Percentiles rank a stretch among this genome's conserved stretches.
phyloP scores from a whole-genome alignment of 768 basidiomycete species.

The Macrolepiota albuminosa region DNA sequence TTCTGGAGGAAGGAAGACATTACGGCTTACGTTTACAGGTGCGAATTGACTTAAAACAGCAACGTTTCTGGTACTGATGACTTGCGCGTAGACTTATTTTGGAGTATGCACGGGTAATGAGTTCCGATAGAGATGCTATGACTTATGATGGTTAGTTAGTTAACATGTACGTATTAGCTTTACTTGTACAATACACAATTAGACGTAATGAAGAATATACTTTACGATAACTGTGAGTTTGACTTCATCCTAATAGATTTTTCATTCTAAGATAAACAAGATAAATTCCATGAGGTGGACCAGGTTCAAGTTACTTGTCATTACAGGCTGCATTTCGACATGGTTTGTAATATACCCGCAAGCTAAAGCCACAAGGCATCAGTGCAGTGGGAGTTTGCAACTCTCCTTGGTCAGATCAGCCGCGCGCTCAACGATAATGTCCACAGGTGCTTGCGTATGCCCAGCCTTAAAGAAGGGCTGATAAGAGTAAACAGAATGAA shows the following conservation, averaged over 20 bases:
- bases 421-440: conserved; percentile 20
- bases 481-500: neutral
- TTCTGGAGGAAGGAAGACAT: conserved; percentile 49
- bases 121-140: conserved; percentile 24
- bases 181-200: conserved; percentile 19
- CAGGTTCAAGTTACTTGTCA: neutral
- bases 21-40: conserved; percentile 45
- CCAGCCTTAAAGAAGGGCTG: conserved; percentile 6
- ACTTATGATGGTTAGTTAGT: conserved; percentile 16
- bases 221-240: neutral
- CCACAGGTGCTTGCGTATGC: conserved; percentile 19
- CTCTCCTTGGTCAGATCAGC: conserved; percentile 17
- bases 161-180: neutral
- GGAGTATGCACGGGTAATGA: conserved; percentile 27
- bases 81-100: conserved; percentile 18
- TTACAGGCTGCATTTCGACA: neutral
- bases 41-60: too few relatives aligned
- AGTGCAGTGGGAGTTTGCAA: neutral
- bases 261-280: neutral
- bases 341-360: neutral
- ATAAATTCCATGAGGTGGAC: neutral
- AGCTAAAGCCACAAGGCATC: neutral
- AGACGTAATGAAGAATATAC: neutral
- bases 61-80: neutral
- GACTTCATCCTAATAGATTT: too few relatives aligned